Base-by-base conservation (phyloP, 2,329 filamentous ascomycete genomes). In the Cucurbitaria berberidis region DNA sequence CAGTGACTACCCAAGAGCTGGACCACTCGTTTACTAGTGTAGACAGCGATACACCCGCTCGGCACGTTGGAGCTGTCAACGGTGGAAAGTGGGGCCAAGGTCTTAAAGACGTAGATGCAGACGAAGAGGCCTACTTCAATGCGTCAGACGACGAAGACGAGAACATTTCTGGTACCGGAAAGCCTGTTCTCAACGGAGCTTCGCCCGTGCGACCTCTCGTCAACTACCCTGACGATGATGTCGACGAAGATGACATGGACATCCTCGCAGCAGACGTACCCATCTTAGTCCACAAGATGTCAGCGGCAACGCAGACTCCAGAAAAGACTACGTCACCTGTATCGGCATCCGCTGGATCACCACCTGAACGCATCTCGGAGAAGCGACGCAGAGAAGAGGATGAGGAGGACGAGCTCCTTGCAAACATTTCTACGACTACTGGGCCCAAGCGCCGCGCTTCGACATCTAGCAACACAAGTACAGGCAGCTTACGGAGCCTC, bases 91-190 rank as follows among this genome's bases (percentile, higher is more conserved):
- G 86, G 56, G 89, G 89, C 74, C 85, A 86, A 60, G 87, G 85
- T 39, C 83, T 96, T 72, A 91, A 91, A 68, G 92, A 96, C 47
- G 84, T 93, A 69, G 93, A 97, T 70, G 83, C 88, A 5, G 86
- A 88, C 10, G 91, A 97, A 73, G 93, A 97, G 67, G 91, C 93
- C 38, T 99, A 98, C 74, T 98, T 96, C 83, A 93, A 96, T 66
- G 86, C 85, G 0, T 91, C 90, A 0, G 93, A 97, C 64, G 90
- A 95, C 41, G 92, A 96, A 6, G 90, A 91, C 11, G 80, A 87
- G 16, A 78, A 85, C 15, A 62, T 78, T 26, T 55, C 70, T 11
- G 53, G 59, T 16, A 53, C 67, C 5, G 66, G 59, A 18, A 77
- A 77, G 46, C 53, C 69, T 7, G 60, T 80, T 10, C 74, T 80